Base-by-base conservation (phyloP, 768 basidiomycete species). In the Leccinum ochraceum region DNA sequence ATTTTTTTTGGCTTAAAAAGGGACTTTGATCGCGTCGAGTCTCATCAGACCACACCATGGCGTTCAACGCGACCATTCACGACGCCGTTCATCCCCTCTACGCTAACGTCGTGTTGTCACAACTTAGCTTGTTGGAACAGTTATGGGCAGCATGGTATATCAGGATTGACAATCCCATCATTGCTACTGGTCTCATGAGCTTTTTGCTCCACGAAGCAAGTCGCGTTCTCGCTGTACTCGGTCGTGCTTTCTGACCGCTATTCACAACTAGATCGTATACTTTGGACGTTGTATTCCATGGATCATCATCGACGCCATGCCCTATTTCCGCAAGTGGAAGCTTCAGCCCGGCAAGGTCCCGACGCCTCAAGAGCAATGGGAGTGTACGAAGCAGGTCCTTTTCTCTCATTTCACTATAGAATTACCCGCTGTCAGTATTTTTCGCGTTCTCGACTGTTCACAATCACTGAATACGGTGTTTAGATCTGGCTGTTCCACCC, bases 321-420 rank as follows among this genome's bases (percentile, higher is more conserved):
- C 94, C 1, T 98, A 94, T 79, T 99, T 98, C 79, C 83, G 85
- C 52, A 81, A 85, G 75, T 98, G 92, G 92, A 98, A 98, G 75
- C 80, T 98, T 4, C 96, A 98, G 72, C 87, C 92, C 4, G 82
- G 72, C 65, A 98, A 98, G 74, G 67, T 92, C 3, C 94, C 95
- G 6, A 86, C 93, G 4, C 61, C 84, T 0, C 76, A 80, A 60
- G 91, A 98, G 71, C 94, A 98, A 74, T 96, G 94, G 94, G 88
- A 91, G 51, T 98, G 95, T 78, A 96, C 94, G 37, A 96, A 94
- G 78, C 86, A 86, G 62, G 96, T 99, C 32, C 81, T 99, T 3
- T 86, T 94, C 72, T 92, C 94, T 2, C 97, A 98, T 74, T 96
- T 99, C 73, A 95, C 94, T 34, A 87, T 97, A 61, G 96, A 98